These are phyloP conservation scores for Hypoxylon fragiforme DNA, from an alignment of 495 filamentous ascomycete genomes.

Conservation along the genomic window DNA sequence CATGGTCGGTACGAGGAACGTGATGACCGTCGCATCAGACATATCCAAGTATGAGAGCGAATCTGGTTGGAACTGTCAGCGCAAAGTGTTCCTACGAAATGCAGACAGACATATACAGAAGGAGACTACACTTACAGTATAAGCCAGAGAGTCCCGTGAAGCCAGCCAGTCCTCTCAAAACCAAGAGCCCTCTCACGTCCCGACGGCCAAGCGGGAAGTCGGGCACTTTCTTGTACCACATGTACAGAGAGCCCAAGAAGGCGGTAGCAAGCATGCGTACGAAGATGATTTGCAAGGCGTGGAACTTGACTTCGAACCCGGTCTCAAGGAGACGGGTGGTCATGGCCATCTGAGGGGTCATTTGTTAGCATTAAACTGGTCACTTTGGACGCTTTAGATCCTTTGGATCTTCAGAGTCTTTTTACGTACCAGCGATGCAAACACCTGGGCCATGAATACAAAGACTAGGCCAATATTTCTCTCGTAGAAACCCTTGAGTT, in stretches of 20 bases:
- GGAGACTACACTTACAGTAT: constrained; percentile 60
- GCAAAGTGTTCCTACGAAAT: not conserved
- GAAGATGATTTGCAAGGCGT: constrained; percentile 82
- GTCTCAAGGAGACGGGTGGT: constrained; percentile 69
- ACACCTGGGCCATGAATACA: constrained; percentile 72
- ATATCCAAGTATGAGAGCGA: constrained; percentile 78
- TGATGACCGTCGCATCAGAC: constrained; percentile 79
- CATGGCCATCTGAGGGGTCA: constrained; percentile 75
- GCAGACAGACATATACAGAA: not conserved
- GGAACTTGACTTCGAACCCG: constrained; percentile 58
- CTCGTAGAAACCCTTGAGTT: constrained; percentile 27
- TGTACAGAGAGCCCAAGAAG: constrained; percentile 66
- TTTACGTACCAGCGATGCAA: constrained; percentile 58
- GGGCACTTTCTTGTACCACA: constrained; percentile 68
- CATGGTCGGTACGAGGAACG: constrained; percentile 77
- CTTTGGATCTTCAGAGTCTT: no score
- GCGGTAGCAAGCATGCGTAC: constrained; percentile 76
- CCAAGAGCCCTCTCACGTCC: constrained; percentile 62
- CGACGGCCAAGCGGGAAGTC: constrained; percentile 69
- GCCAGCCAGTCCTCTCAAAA: constrained; percentile 66
- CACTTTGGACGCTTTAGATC: no score
- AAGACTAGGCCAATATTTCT: constrained; percentile 69
- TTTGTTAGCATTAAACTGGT: no score
- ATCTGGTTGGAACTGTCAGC: constrained; percentile 44
- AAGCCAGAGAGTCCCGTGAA: constrained; percentile 77